Percentiles rank a stretch among this genome's conserved stretches.
phyloP scores from a whole-genome alignment of 1,139 yeast genomes.

The Debaryomyces singareniensis region DNA sequence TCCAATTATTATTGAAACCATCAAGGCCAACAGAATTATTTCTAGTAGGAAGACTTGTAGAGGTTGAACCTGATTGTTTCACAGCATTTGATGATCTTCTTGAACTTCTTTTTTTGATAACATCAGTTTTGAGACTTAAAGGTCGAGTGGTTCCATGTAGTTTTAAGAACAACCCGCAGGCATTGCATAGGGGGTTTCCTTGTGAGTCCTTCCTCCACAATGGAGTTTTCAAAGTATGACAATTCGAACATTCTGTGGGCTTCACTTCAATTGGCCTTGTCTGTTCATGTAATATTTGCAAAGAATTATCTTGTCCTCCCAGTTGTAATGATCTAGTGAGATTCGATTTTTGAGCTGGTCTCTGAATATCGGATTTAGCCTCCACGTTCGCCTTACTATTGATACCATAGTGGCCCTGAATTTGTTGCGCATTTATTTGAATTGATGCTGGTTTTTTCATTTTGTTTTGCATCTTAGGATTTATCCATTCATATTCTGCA shows the following conservation, averaged over 20 bases:
- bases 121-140: slow-evolving; percentile 49
- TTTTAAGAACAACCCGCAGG: slow-evolving; percentile 53
- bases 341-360: slow-evolving; percentile 22
- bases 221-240: slow-evolving; percentile 53
- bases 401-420: slow-evolving; percentile 1
- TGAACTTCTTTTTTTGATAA: slow-evolving; percentile 49
- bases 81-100: slow-evolving; percentile 18
- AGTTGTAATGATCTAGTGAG: slow-evolving; percentile 25
- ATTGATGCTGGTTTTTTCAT: slow-evolving; percentile 8
- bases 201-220: slow-evolving; percentile 53
- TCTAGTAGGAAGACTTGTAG: background rate
- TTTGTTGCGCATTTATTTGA: slow-evolving; percentile 4
- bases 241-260: slow-evolving; percentile 33
- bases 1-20: background rate
- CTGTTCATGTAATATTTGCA: slow-evolving; percentile 1
- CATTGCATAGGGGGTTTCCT: slow-evolving; percentile 55
- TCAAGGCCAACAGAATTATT: background rate
- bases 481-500: slow-evolving; percentile 1
- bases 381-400: background rate
- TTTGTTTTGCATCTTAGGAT: slow-evolving; percentile 1
- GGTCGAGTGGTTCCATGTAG: slow-evolving; percentile 57
- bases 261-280: slow-evolving; percentile 2
- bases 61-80: background rate
- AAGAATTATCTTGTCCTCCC: slow-evolving; percentile 2
- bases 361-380: no score